Percentiles rank a stretch among this genome's conserved stretches.
These are phyloP conservation scores for Lentinula detonsa DNA, from an alignment of 768 basidiomycete species.

Conservation along the genomic window DNA sequence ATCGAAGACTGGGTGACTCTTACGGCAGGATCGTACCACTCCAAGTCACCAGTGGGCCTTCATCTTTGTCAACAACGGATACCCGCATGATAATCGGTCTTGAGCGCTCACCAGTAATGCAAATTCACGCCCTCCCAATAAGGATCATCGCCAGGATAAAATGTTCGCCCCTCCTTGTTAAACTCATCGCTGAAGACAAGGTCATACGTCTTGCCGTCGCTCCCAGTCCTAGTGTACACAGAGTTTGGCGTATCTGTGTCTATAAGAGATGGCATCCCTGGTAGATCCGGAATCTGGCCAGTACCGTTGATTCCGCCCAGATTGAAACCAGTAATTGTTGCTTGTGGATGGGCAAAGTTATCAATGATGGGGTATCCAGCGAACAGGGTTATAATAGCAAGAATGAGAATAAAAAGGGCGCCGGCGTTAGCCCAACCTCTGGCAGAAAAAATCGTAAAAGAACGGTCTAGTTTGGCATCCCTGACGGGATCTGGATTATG, in stretches of 20 bases:
- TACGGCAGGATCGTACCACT: conserved; percentile 79
- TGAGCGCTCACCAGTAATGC: conserved; percentile 65
- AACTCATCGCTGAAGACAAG: conserved; percentile 91
- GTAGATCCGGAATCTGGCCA: conserved; percentile 80
- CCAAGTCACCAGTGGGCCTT: conserved; percentile 67
- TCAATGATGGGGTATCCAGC: conserved; percentile 84
- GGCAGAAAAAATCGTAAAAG: conserved; percentile 69
- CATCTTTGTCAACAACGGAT: not conserved
- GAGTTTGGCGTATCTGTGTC: conserved; percentile 69
- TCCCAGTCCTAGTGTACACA: conserved; percentile 52
- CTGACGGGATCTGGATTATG: conserved; percentile 84
- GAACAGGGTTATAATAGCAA: conserved; percentile 72
- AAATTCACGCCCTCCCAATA: conserved; percentile 85
- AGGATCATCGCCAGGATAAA: conserved; percentile 72
- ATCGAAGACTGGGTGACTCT: conserved; percentile 11
- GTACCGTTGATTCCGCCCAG: conserved; percentile 84
- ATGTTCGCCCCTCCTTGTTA: conserved; percentile 58
- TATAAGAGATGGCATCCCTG: conserved; percentile 62
- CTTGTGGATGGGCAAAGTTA: conserved; percentile 33
- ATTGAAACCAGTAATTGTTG: conserved; percentile 56
- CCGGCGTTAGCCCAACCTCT: conserved; percentile 82
- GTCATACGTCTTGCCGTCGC: conserved; percentile 72
- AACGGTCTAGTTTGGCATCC: conserved; percentile 50
- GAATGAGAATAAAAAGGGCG: conserved; percentile 62
- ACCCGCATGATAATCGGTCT: not conserved